Percentiles rank a stretch among this genome's conserved stretches.
Evolutionary conservation across 306 rosid species (phyloP).

Genomic region (Acacia melanoxylon): DNA sequence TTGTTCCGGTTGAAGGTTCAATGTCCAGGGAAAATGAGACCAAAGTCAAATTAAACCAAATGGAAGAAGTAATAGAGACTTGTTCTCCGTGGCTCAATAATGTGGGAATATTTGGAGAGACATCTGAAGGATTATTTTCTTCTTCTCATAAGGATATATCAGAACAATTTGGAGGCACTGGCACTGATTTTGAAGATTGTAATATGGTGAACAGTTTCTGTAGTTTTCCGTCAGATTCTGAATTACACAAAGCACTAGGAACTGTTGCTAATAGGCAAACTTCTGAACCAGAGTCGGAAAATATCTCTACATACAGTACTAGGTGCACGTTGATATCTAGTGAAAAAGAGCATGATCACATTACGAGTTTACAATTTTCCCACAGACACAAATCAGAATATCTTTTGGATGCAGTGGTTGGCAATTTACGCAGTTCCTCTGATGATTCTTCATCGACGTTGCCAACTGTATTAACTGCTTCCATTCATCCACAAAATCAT

Average conservation of each 20-base stretch:
- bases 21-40: constrained; percentile 33
- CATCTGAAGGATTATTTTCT: constrained; percentile 31
- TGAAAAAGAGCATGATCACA: constrained; percentile 33
- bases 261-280: constrained; percentile 36
- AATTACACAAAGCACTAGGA: constrained; percentile 64
- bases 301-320: constrained; percentile 34
- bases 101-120: constrained; percentile 45
- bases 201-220: constrained; percentile 32
- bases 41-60: constrained; percentile 38
- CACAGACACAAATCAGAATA: constrained; percentile 38
- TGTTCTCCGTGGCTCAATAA: constrained; percentile 36
- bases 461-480: constrained; percentile 31
- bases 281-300: constrained; percentile 34
- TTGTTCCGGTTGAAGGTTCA: constrained; percentile 31
- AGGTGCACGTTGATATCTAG: constrained; percentile 39
- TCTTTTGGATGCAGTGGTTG: constrained; percentile 47
- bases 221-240: constrained; percentile 52
- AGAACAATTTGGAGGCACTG: constrained; percentile 37
- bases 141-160: constrained; percentile 30
- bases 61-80: constrained; percentile 46
- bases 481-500: constrained; percentile 38
- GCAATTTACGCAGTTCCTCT: constrained; percentile 38
- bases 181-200: constrained; percentile 19
- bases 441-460: constrained; percentile 44
- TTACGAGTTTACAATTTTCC: constrained; percentile 31